Conservation (phyloP, 169 alveolate genomes). For the Cyclospora cayetanensis region DNA sequence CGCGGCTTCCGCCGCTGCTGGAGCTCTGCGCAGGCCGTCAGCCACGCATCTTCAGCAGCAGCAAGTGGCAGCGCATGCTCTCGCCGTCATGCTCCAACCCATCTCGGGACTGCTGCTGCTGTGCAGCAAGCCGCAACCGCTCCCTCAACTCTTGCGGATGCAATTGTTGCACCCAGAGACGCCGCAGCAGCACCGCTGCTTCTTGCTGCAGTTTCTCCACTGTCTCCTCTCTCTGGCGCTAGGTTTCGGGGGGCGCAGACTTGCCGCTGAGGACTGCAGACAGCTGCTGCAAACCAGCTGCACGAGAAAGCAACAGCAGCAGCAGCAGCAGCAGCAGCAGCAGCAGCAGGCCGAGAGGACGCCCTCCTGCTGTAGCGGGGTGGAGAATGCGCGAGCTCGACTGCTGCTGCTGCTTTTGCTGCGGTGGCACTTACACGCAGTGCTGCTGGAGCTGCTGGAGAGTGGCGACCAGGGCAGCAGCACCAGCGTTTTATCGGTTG, state of each 20-base stretch:
- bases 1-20: neutral
- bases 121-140: slow-evolving; percentile 20
- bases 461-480: neutral
- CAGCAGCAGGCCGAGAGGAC: neutral
- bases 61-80: neutral
- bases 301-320: neutral
- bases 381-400: neutral
- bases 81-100: slow-evolving; percentile 3
- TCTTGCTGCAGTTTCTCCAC: neutral
- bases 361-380: slow-evolving; percentile 1
- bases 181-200: slow-evolving; percentile 16
- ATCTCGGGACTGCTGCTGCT: slow-evolving; percentile 42
- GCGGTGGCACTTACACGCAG: slow-evolving; percentile 17
- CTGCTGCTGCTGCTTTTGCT: slow-evolving; percentile 14
- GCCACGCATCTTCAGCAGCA: slow-evolving; percentile 24
- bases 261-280: slow-evolving; percentile 2
- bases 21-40: neutral
- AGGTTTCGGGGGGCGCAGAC: slow-evolving; percentile 28
- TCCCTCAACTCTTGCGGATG: neutral
- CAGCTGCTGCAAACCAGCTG: neutral
- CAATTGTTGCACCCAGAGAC: slow-evolving; percentile 30
- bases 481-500: neutral
- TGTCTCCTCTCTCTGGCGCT: slow-evolving; percentile 4
- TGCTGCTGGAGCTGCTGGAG: neutral
- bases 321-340: slow-evolving; percentile 28